Evolutionary conservation across 2,329 filamentous ascomycete species (phyloP), one percentile per base, ranked within the genome.

Genomic region (Colletotrichum costaricense): DNA sequence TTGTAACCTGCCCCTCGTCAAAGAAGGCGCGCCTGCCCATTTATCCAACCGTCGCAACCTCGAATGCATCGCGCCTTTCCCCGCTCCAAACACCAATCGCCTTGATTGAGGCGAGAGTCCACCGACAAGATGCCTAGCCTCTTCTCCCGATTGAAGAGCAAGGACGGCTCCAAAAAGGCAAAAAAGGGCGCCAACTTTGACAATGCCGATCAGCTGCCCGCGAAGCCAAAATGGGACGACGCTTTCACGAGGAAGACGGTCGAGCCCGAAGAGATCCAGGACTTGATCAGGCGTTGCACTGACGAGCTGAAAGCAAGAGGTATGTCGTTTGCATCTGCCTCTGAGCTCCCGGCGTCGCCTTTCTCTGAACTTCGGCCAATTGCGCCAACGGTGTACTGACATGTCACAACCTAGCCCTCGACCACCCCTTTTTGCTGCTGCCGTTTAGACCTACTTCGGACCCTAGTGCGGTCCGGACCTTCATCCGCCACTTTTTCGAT

Each of bases 371-470:
- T 64, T 24, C 59, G 7, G 69, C n/a, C 54, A 75, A 55, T 58
- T 58, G 33, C 62, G 57, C 49, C 11, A 49, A 4, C 59, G 22
- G 28, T 22, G 11, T 60, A 66, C 64, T 72, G 24, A 72, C 64
- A 63, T 52, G 4, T 38, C 38, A 57, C 38, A 58, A 68, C 46
- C 46, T 76, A 97, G 95, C 93, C 76, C 92, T 98, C 79, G 93
- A 98, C 81, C 92, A 93, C 73, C 97, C 97, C 1, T 98, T 99
- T 82, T 89, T 98, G 33, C 92, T 99, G 9, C 89, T 99, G 4
- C 97, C 97, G 14, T 99, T 98, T 84, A 93, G 97, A 78, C 97
- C 96, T 26, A 95, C 94, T 33, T 97, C 95, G 75, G 95, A 99
- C 81, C 93, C 96, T 56, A 97, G 94, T 82, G 94, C 94, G 65